Base-by-base conservation (phyloP, 1,284 basidiomycete species). In the Rhodotorula glutinis region DNA sequence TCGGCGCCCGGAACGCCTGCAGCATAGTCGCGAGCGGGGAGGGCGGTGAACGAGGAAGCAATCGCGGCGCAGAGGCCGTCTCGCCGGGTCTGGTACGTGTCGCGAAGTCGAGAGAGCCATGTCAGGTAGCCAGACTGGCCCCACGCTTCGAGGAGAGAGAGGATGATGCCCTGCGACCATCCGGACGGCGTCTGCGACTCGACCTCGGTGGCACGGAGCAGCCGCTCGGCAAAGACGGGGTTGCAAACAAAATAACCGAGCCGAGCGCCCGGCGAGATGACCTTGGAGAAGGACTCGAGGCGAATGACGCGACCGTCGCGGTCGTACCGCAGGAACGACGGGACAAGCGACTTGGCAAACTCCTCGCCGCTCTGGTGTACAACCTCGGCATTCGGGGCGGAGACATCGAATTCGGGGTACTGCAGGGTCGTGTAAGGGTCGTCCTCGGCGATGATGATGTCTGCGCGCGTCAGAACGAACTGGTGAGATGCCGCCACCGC, bases 301-400 rank as follows among this genome's bases (percentile, higher is more conserved):
- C 88, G 86, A 57, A 91, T 83, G 33, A 91, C 89, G 25, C 89
- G 85, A 2, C 88, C 89, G 78, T 91, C 85, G 65, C 85, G 85
- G 76, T 91, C 89, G 70, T 87, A 87, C 81, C 81, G 84, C 52
- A 92, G 79, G 79, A 85, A 92, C 55, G 84, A 86, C 0, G 88
- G 89, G 1, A 82, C 84, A 21, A 92, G 81, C 25, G 79, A 81
- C 0, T 80, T 76, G 33, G 87, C 70, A 75, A 82, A 89, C 19
- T 70, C 53, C 23, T 64, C 63, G 49, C 56, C 66, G n/a, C 53
- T 53, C 57, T 49, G 25, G 19, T 10, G 14, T 2, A 47, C 29
- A 3, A 55, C 40, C 13, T 27, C 49, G 3, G 41, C 43, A 2
- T 40, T 33, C 29, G 38, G 86, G 81, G 44, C 79, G 72, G 10